These are phyloP conservation scores for Mikania micrantha DNA, from an alignment of 129 eudicot species.

Conservation along the genomic window DNA sequence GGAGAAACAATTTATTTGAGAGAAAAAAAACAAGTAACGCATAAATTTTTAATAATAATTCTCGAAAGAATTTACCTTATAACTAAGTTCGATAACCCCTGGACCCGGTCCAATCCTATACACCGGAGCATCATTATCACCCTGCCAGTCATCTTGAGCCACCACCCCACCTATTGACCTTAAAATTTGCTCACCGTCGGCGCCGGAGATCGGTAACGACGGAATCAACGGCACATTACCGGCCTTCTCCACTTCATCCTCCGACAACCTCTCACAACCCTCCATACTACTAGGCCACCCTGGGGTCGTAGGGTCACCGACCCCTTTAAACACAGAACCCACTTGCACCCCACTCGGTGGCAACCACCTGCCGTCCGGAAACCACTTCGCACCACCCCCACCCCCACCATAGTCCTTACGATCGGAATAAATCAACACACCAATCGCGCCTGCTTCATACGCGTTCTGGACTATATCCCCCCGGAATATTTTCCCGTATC, in stretches of 20 bases:
- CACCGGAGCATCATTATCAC: slow-evolving; percentile 64
- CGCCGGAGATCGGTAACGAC: slow-evolving; percentile 71
- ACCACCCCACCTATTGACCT: slow-evolving; percentile 56
- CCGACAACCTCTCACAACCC: slow-evolving; percentile 58
- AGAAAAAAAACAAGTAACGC: too few relatives aligned
- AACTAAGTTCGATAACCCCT: slow-evolving; percentile 51
- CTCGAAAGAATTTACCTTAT: slow-evolving; percentile 31
- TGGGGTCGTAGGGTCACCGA: slow-evolving; percentile 81
- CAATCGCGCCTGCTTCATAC: slow-evolving; percentile 53
- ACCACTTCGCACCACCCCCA: slow-evolving; percentile 45
- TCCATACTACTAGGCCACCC: slow-evolving; percentile 70
- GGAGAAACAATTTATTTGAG: too few relatives aligned
- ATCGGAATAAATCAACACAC: slow-evolving; percentile 58
- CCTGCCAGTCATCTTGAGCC: slow-evolving; percentile 76
- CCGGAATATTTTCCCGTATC: slow-evolving; percentile 63
- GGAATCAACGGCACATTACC: slow-evolving; percentile 79
- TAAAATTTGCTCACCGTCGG: slow-evolving; percentile 68
- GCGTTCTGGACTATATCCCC: slow-evolving; percentile 76
- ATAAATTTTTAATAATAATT: too few relatives aligned
- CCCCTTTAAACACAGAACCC: slow-evolving; percentile 64
- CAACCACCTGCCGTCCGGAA: slow-evolving; percentile 79
- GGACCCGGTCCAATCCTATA: slow-evolving; percentile 88
- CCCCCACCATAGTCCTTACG: slow-evolving; percentile 78
- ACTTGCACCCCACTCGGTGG: slow-evolving; percentile 94
- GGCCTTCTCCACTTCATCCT: slow-evolving; percentile 52